A percentile compares a stretch with the other conserved stretches of the same genome.
Evolutionary conservation across 116 monocot genomes (phyloP).

Genomic region (Iris pallida): DNA sequence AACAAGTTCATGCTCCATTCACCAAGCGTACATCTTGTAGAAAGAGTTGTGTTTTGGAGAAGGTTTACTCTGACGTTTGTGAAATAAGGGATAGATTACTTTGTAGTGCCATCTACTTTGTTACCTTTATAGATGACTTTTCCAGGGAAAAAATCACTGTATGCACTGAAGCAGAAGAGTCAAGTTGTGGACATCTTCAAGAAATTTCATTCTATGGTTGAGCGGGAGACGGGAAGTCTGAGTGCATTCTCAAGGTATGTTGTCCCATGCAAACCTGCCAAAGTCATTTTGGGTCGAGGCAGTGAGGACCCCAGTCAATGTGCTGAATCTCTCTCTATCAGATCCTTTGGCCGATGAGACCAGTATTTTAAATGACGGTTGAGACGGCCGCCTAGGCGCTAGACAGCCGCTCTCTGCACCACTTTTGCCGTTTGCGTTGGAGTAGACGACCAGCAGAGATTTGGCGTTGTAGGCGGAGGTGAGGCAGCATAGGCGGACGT

Average conservation of each 20-base stretch:
- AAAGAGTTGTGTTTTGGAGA: too few species aligned
- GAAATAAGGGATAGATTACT: background rate
- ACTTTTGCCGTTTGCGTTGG: too few species aligned
- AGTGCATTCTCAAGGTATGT: background rate
- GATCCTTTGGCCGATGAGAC: background rate
- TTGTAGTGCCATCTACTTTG: conserved; percentile 5
- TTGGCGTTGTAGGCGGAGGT: too few species aligned
- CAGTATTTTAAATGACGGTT: too few species aligned
- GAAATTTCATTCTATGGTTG: background rate
- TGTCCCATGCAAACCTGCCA: background rate
- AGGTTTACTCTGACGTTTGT: too few species aligned
- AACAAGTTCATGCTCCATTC: too few species aligned
- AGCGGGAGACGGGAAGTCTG: background rate
- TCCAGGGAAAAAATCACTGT: background rate
- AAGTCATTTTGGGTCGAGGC: conserved; percentile 4
- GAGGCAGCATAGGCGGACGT: too few species aligned
- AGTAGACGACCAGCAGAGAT: too few species aligned
- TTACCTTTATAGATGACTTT: conserved; percentile 5
- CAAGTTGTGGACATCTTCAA: conserved; percentile 11
- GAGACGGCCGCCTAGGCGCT: too few species aligned
- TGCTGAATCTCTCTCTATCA: background rate
- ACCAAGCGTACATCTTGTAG: too few species aligned
- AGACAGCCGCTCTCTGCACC: too few species aligned
- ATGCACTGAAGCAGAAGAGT: conserved; percentile 4
- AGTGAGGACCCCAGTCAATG: background rate